Base-by-base conservation (phyloP, 1,139 yeast species). In the Meyerozyma sp. region DNA sequence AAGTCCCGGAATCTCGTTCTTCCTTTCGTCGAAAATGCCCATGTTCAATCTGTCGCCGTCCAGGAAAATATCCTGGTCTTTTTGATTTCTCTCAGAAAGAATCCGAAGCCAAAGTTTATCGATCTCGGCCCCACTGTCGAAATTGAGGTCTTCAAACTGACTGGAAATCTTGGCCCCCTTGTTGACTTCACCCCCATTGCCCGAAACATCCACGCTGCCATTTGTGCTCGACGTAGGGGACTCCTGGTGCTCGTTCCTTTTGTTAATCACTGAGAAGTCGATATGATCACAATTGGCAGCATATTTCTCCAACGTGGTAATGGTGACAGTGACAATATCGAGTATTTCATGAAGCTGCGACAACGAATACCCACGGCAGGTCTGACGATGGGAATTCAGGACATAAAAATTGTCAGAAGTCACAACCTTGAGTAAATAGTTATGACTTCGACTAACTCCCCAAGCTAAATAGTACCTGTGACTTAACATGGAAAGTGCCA, bases 401-500 rank as follows among this genome's bases (percentile, higher is more conserved):
- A 18, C 34, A 27, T 34, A 40, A 32, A 47, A 49, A 6, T 39
- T 42, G 3, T 47, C 48, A 21, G 42, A 43, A 8, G 44, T 42
- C 42, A 47, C 44, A 9, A 45, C 42, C 10, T 42, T 42, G 34
- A 49, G 44, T 18, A 40, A 36, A 37, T 39, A 46, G 13, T 32
- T 38, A 32, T 43, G 46, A 8, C 47, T 44, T 39, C 48, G 47
- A 20, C 38, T 41, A 13, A 47, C 43, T 38, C 43, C 43, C 52
- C 52, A 49, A n/a, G 46, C 41, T 27, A 41, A 44, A 37, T 44
- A 49, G 42, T 49, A 49, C 18, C 52, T 42, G 40, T 46, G 32
- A 28, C 42, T 34, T 27, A 42, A 18, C 39, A 40, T 16, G 13
- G 42, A 40, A 13, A 21, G 32, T n/a, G 36, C 38, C 11, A 32